Evolutionary conservation across 768 basidiomycete species (phyloP), one percentile per base, ranked within the genome.

Genomic region (Boletus pseudo-olivaceus): DNA sequence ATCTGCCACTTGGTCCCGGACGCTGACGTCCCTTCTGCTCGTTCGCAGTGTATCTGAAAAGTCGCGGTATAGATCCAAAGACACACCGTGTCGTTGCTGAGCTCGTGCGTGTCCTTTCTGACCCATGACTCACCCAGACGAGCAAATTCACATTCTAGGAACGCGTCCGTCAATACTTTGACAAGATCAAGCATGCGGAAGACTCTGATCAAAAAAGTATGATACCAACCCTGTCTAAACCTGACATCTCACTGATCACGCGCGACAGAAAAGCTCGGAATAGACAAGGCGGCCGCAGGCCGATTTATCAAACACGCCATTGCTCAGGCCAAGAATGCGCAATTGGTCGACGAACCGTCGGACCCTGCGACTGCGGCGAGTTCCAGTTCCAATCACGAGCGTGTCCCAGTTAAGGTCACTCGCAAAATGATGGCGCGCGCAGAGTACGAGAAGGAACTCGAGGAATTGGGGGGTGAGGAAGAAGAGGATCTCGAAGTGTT

Each of bases 221-320:
- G 58, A 17, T 30, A 35, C 1, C n/a, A 9, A 17, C 35, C 15
- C 10, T 37, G 47, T 27, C n/a, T 35, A 3, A 1, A 37, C 35
- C 39, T 44, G 39, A 49, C 14, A 20, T 19, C 37, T 15, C 20
- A 3, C 27, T 49, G 37, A 44, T 33, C 15, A 35, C 4, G 34
- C 5, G 3, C 43, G n/a, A 47, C 64, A 81, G 79, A 72, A 40
- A 74, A 70, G 40, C 32, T 67, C 19, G 71, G 69, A n/a, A 69
- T 93, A 54, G 91, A 94, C 79, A 89, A 87, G 68, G 83, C 74
- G 23, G 91, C 88, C 12, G 91, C 91, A 1, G 73, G 75, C 41
- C 83, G 92, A 30, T 94, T 94, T 71, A 93, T 94, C 68, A 88
- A 86, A 69, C 79, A 88, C 66, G 88, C 90, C 29, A 90, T 92